These are phyloP conservation scores for Epithemia pelagica DNA, from an alignment of 108 stramenopile genomes.

Conservation along the genomic window DNA sequence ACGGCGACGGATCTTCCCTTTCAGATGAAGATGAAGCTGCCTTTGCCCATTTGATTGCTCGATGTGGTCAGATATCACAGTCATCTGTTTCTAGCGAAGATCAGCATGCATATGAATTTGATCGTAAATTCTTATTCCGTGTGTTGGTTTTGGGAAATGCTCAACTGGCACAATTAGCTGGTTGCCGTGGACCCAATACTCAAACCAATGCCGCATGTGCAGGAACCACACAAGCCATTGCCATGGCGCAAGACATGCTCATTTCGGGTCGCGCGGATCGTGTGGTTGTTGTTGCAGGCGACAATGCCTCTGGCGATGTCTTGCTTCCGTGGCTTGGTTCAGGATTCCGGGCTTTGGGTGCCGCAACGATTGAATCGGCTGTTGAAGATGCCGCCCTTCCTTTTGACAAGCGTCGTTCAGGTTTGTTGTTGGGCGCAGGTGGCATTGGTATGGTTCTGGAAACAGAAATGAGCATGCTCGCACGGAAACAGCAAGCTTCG, in stretches of 20 bases:
- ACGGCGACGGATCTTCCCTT: constrained; percentile 7
- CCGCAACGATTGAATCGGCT: constrained; percentile 67
- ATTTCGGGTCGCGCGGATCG: constrained; percentile 88
- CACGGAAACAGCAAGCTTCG: constrained; percentile 38
- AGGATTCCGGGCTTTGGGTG: constrained; percentile 93
- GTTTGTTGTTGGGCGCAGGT: constrained; percentile 93
- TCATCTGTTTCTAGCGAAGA: neutral
- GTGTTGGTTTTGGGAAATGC: constrained; percentile 93
- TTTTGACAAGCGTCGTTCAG: constrained; percentile 88
- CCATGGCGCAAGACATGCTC: constrained; percentile 94
- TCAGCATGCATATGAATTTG: constrained; percentile 76
- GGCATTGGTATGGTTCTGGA: constrained; percentile 91
- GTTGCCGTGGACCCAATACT: constrained; percentile 93
- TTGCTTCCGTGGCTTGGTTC: constrained; percentile 92
- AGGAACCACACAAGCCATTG: constrained; percentile 92
- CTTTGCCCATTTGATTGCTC: constrained; percentile 65
- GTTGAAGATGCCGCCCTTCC: constrained; percentile 86
- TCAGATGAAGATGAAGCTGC: constrained; percentile 81
- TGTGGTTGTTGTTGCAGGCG: constrained; percentile 91
- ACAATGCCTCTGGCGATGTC: constrained; percentile 87
- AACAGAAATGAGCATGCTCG: constrained; percentile 66
- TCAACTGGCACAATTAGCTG: constrained; percentile 92
- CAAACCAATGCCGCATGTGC: constrained; percentile 98
- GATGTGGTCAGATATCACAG: constrained; percentile 10
- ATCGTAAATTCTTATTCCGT: constrained; percentile 96